Conservation (phyloP, 331 rosid species). For the Acacia concinna region DNA sequence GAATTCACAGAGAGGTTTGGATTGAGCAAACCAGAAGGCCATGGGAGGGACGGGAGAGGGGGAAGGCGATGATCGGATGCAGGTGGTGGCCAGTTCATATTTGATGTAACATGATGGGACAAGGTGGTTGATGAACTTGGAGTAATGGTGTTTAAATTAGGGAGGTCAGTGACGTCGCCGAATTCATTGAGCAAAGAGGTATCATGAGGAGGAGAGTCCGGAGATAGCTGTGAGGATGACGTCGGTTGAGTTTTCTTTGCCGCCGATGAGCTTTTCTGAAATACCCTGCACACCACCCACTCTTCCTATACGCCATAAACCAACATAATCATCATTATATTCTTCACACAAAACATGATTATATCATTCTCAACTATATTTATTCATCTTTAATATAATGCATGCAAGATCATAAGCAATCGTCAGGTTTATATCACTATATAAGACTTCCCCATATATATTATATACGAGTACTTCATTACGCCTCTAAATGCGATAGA, state of each 20-base stretch:
- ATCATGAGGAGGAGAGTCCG: constrained; percentile 62
- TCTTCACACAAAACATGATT: background rate
- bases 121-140: constrained; percentile 45
- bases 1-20: constrained; percentile 66
- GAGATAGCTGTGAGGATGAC: constrained; percentile 44
- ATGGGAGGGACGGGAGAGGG: constrained; percentile 45
- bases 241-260: constrained; percentile 61
- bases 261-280: constrained; percentile 52
- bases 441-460: background rate
- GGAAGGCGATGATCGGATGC: constrained; percentile 33
- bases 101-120: constrained; percentile 30
- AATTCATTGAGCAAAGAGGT: constrained; percentile 65
- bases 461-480: no score
- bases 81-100: constrained; percentile 36
- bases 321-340: background rate
- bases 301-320: constrained; percentile 57
- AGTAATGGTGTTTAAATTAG: constrained; percentile 35
- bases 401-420: background rate
- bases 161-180: constrained; percentile 64
- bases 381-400: background rate
- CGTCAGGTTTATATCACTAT: background rate
- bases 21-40: constrained; percentile 50
- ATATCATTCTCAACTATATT: background rate
- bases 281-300: constrained; percentile 97
- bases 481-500: background rate